Base-by-base conservation (phyloP, 345 rosid species). In the Citrus maxima region DNA sequence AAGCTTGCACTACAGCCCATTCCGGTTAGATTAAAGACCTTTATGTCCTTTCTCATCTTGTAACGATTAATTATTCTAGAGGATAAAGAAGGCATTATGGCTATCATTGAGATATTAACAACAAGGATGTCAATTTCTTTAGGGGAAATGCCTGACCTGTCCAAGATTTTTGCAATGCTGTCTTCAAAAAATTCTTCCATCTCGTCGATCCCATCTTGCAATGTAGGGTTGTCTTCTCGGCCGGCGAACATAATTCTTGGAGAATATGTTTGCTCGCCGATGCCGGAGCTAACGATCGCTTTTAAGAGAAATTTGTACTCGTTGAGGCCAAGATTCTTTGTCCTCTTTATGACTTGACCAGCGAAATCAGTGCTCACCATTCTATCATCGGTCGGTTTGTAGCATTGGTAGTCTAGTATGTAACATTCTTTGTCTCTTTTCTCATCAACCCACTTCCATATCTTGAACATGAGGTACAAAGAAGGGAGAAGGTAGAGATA, bases 1-100 rank as follows among this genome's bases (percentile, higher is more conserved):
- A 93, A 82, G 83, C 97, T 93, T 42, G 99, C 97, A 77, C 99
- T 93, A 14, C 99, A 95, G 0, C 98, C 99, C 97, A 95, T 93
- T 10, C 97, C 96, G 0, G 98, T 84, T 6, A 95, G 82, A 80
- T 93, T 91, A 62, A 75, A 93, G 22, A 83, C 88, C 77, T 93
- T 93, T 16, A 93, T 58, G 78, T 92, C 97, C 2, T 88, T 86
- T 68, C 92, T 88, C 91, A 95, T 84, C 80, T 93, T 89, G 92
- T 91, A 94, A 24, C 28, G 88, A 76, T 92, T 93, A n/a, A 95
- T 83, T 77, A 95, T 88, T 70, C 91, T 83, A 2, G 94, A 77
- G 14, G 93, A 67, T 42, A 91, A 62, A 80, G 95, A 95, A 67
- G 99, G 99, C 4, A 85, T 21, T 0, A 80, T 3, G 14, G 99